Base-by-base conservation (phyloP, 2,329 filamentous ascomycete genomes). In the Xylariales sp. region DNA sequence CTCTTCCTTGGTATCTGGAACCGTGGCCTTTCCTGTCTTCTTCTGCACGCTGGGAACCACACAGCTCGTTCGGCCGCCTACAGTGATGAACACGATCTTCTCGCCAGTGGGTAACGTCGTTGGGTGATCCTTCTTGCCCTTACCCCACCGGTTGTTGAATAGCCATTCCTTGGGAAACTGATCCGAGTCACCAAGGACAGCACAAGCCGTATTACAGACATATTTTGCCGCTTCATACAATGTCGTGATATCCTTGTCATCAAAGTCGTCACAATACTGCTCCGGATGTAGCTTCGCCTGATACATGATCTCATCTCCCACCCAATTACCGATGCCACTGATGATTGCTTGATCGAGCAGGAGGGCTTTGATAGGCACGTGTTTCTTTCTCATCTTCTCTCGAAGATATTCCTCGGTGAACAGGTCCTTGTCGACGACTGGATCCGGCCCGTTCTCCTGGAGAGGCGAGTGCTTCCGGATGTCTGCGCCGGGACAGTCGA, bases 251-350 rank as follows among this genome's bases (percentile, higher is more conserved):
- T 96, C 84, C 1, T 67, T 73, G 22, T 86, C 79, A 47, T 61
- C 73, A 51, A 97, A 85, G 0, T 86, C 86, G 55, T 96, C 83
- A 63, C 84, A 88, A 65, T 94, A 94, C 59, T 95, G 88, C 60
- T 96, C 91, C 0, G 93, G 93, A 51, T 98, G 91, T 12, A 97
- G 75, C 37, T 77, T 81, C 4, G 93, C 86, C 52, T 97, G 84
- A 56, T 90, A 98, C 38, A 98, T 70, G 5, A 95, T 83, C 61
- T 98, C 93, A 58, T 98, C 93, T 1, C 84, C 89, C 40, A 98
- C 91, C 91, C 91, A 98, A 58, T 97, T 97, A 0, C 93, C 93
- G 47, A 98, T 87, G 6, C 93, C 93, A 55, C 86, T 93, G 46
- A 97, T 86, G 59, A 86, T 86, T 14, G 80, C 75, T 63, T 98